A percentile compares a stretch with the other conserved stretches of the same genome.
Conservation (phyloP, 225 moss, liverwort and hornwort genomes). For the Pseudoscleropodium purum region DNA sequence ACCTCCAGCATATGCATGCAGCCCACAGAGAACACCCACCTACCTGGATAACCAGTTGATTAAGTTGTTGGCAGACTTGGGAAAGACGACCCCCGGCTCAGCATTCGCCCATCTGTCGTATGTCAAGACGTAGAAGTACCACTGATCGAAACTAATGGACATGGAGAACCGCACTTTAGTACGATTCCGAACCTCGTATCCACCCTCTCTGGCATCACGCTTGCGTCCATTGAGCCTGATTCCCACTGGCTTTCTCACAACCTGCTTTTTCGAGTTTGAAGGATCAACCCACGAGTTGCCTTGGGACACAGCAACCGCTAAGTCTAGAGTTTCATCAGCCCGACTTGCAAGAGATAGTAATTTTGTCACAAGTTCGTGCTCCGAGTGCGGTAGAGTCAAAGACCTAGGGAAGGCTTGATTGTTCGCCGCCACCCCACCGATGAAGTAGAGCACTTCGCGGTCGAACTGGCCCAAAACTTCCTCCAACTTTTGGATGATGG, state of each 20-base stretch:
- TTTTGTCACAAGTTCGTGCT: neutral
- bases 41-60: neutral
- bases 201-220: conserved; percentile 8
- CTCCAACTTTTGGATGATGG: neutral
- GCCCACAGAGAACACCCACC: neutral
- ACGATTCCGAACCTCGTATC: neutral
- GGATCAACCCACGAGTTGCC: neutral
- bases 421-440: neutral
- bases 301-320: neutral
- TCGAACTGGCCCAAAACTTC: neutral
- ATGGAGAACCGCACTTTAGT: neutral
- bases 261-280: neutral
- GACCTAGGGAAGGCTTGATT: neutral
- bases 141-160: neutral
- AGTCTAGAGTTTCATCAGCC: neutral
- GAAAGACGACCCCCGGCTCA: conserved; percentile 1
- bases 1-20: neutral
- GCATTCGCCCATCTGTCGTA: neutral
- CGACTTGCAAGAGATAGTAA: neutral
- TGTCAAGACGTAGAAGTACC: conserved; percentile 8
- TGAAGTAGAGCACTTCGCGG: neutral
- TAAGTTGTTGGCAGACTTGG: neutral
- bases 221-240: neutral
- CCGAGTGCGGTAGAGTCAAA: neutral
- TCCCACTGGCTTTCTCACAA: neutral